phyloP scores from a whole-genome alignment of 2,329 filamentous ascomycete species.

The Epichloe amarillans region DNA sequence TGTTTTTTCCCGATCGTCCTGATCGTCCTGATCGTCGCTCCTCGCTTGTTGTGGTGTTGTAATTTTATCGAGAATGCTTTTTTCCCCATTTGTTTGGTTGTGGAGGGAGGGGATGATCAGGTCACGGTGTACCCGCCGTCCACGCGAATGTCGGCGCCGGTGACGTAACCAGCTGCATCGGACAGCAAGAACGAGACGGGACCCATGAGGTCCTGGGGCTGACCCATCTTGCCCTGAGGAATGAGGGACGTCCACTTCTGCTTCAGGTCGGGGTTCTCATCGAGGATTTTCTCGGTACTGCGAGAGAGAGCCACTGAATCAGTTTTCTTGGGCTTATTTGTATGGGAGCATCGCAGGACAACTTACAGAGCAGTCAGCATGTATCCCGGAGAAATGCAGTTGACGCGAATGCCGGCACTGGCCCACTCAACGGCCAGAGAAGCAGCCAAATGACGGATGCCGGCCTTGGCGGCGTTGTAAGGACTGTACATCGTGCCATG shows the following conservation, averaged over 20 bases:
- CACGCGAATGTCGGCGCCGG: conserved; percentile 63
- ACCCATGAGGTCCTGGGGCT: conserved; percentile 84
- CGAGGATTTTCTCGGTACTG: conserved; percentile 85
- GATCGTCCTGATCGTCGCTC: neutral
- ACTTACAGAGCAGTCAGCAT: conserved; percentile 88
- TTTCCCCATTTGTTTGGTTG: no score
- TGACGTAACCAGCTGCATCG: conserved; percentile 62
- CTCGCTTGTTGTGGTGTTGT: neutral
- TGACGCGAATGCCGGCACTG: conserved; percentile 73
- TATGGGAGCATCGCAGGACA: conserved; percentile 1
- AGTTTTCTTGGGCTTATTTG: neutral
- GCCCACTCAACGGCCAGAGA: conserved; percentile 94
- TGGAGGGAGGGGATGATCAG: conserved; percentile 23
- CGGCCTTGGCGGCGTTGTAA: conserved; percentile 89
- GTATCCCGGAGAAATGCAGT: conserved; percentile 90
- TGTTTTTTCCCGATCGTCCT: neutral
- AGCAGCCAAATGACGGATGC: conserved; percentile 73
- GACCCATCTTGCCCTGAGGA: conserved; percentile 85
- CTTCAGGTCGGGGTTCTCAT: conserved; percentile 82
- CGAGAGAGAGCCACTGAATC: neutral
- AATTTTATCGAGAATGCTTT: neutral
- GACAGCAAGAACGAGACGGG: conserved; percentile 78
- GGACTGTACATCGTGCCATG: conserved; percentile 33
- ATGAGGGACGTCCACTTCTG: conserved; percentile 86
- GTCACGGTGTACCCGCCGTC: conserved; percentile 84